These are phyloP conservation scores for Ochetophila trinervis DNA, from an alignment of 306 rosid species.

Conservation along the genomic window DNA sequence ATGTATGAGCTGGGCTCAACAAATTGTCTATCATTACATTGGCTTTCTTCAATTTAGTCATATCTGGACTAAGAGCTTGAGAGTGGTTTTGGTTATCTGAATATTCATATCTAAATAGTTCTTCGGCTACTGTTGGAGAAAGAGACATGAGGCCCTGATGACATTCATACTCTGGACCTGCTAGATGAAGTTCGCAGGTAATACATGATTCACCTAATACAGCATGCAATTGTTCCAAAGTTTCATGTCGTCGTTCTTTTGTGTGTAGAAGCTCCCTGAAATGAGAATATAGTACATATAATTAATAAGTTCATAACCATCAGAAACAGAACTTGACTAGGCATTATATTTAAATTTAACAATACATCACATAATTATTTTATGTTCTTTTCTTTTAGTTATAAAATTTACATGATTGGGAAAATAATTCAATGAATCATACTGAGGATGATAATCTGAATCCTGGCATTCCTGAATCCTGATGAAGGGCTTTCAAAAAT, in stretches of 20 bases:
- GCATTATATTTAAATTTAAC: slow-evolving; percentile 1
- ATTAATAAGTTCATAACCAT: not conserved
- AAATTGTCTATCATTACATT: slow-evolving; percentile 57
- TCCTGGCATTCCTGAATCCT: not conserved
- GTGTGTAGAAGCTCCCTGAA: slow-evolving; percentile 69
- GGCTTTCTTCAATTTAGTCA: slow-evolving; percentile 54
- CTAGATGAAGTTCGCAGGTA: slow-evolving; percentile 62
- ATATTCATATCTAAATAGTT: slow-evolving; percentile 51
- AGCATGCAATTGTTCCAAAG: slow-evolving; percentile 39
- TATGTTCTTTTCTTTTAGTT: not conserved
- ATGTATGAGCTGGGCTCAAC: slow-evolving; percentile 69
- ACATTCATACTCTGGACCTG: slow-evolving; percentile 55
- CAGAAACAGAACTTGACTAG: slow-evolving; percentile 10
- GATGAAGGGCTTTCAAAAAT: too few relatives aligned
- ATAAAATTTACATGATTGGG: not conserved
- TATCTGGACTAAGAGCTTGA: slow-evolving; percentile 64
- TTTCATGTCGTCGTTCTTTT: slow-evolving; percentile 55
- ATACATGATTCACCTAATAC: slow-evolving; percentile 57
- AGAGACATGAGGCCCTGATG: slow-evolving; percentile 52
- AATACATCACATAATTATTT: too few relatives aligned
- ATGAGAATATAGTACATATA: slow-evolving; percentile 16
- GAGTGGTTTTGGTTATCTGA: slow-evolving; percentile 43
- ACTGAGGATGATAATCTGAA: slow-evolving; percentile 1
- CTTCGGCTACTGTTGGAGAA: slow-evolving; percentile 50
- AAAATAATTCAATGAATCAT: not conserved